Percentiles rank a stretch among this genome's conserved stretches.
Evolutionary conservation across 2,329 filamentous ascomycete species (phyloP).

Genomic region (Diplodia mutila): DNA sequence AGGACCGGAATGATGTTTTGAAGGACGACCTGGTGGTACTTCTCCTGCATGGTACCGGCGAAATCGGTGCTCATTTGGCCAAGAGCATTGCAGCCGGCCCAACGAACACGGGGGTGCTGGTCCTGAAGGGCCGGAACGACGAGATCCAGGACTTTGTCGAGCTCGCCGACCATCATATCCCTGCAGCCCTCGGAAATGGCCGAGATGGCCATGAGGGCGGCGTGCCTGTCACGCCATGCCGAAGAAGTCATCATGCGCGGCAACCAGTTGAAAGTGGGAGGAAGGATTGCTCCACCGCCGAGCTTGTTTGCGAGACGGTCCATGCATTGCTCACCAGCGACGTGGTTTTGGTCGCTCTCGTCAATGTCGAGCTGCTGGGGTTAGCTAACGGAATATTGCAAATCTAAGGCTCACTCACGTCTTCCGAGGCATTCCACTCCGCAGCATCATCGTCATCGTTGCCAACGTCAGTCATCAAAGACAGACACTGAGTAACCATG

Average conservation of each 20-base stretch:
- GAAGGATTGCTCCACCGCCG: slow-evolving; percentile 87
- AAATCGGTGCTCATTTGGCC: slow-evolving; percentile 99
- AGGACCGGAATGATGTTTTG: slow-evolving; percentile 92
- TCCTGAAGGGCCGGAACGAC: slow-evolving; percentile 92
- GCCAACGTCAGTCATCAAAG: slow-evolving; percentile 96
- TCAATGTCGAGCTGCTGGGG: slow-evolving; percentile 77
- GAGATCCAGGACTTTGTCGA: slow-evolving; percentile 90
- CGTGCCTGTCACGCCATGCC: slow-evolving; percentile 92
- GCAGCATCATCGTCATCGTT: slow-evolving; percentile 91
- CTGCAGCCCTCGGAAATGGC: slow-evolving; percentile 97
- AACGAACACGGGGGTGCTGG: slow-evolving; percentile 89
- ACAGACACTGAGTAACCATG: slow-evolving; percentile 98
- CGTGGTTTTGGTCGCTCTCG: slow-evolving; percentile 95
- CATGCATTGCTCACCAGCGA: slow-evolving; percentile 98
- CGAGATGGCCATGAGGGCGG: slow-evolving; percentile 97
- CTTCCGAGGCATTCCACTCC: slow-evolving; percentile 92
- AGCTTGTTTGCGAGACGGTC: slow-evolving; percentile 96
- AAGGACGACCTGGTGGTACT: slow-evolving; percentile 86
- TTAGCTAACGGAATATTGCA: slow-evolving; percentile 30
- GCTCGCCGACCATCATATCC: slow-evolving; percentile 91
- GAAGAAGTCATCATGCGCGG: slow-evolving; percentile 96
- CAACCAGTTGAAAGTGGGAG: slow-evolving; percentile 94
- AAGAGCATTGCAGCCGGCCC: slow-evolving; percentile 97
- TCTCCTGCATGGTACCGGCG: slow-evolving; percentile 95
- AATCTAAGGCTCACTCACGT: slow-evolving; percentile 60